Evolutionary conservation across 2,329 filamentous ascomycete species (phyloP), one percentile per base, ranked within the genome.

Genomic region (Aspergillus bombycis): DNA sequence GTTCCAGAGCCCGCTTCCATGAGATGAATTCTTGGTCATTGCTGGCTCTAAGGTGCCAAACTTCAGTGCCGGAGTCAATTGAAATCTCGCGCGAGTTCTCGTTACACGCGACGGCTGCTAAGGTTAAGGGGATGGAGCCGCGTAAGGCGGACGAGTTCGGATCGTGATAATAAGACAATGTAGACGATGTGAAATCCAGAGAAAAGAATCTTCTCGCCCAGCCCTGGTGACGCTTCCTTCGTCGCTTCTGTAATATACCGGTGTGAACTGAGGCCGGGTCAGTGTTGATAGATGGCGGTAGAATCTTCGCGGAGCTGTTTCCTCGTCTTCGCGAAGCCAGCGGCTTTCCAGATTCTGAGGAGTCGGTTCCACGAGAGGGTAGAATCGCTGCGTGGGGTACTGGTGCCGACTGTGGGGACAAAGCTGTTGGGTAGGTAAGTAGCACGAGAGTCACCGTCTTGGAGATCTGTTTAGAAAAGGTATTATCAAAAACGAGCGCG

Each of bases 401-500:
- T 75, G 86, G 76, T 6, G 74, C 76, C 7, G 78, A 77, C 26
- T 80, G 78, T 12, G 80, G 76, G 30, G 78, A 79, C 54, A 76
- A 86, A 69, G 89, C 91, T 41, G 93, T 94, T 11, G 94, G 94
- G 73, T 98, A 97, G 45, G 93, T 98, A 76, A 98, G 86, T 58
- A 99, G 87, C 41, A 97, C 94, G 73, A 99, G 92, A 9, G 94
- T 98, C 23, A 93, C 93, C 34, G 91, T 97, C 81, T 99, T 99
- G 59, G 94, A 95, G 48, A 91, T 90, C 77, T 90, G 92, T 81
- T 97, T 98, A 64, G 94, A 97, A 77, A 99, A 99, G 32, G 95
- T 99, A 75, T 99, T 99, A 86, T 99, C 95, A 74, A 99, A 97
- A 36, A 98, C 93, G 65, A 99, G 83, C 62, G 94, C 95, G 76